A percentile compares a stretch with the other conserved stretches of the same genome.
Conservation (phyloP, 768 basidiomycete genomes). For the Boletales sp. region DNA sequence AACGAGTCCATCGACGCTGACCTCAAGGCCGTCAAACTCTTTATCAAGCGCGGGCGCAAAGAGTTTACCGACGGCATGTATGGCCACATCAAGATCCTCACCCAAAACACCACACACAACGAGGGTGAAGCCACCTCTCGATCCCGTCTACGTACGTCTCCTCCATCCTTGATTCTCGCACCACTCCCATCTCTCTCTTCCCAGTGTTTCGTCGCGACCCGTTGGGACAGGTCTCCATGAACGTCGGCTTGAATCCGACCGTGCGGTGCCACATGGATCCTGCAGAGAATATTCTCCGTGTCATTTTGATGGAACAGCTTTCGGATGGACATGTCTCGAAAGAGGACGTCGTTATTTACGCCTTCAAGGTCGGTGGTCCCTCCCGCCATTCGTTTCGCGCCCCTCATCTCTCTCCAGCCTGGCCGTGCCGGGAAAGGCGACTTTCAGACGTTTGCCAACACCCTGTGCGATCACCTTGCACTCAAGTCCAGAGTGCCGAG, state of each 20-base stretch:
- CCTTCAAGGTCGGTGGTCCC: slow-evolving; percentile 62
- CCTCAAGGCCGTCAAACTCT: slow-evolving; percentile 59
- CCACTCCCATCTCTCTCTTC: neutral
- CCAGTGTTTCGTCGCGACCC: slow-evolving; percentile 71
- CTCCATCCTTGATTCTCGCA: slow-evolving; percentile 13
- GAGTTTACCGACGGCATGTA: slow-evolving; percentile 58
- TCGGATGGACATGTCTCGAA: slow-evolving; percentile 23
- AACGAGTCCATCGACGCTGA: slow-evolving; percentile 54
- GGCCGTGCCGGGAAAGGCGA: slow-evolving; percentile 47
- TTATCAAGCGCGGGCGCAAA: slow-evolving; percentile 34
- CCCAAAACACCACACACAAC: neutral
- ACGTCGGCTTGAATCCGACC: slow-evolving; percentile 50
- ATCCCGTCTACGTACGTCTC: slow-evolving; percentile 31
- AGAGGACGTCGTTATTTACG: slow-evolving; percentile 56
- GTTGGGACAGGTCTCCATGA: slow-evolving; percentile 68
- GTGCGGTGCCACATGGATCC: slow-evolving; percentile 58
- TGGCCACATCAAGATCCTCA: slow-evolving; percentile 54
- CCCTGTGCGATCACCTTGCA: slow-evolving; percentile 38
- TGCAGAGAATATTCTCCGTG: slow-evolving; percentile 51
- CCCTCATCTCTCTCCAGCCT: slow-evolving; percentile 20
- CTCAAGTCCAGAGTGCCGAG: slow-evolving; percentile 17
- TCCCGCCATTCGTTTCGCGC: too few relatives aligned
- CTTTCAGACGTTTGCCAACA: slow-evolving; percentile 50
- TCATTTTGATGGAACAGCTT: slow-evolving; percentile 50
- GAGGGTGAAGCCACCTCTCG: slow-evolving; percentile 16